A percentile compares a stretch with the other conserved stretches of the same genome.
Evolutionary conservation across 192 early-diverging fungal genomes (phyloP).

Genomic region (Paraglomus occultum): DNA sequence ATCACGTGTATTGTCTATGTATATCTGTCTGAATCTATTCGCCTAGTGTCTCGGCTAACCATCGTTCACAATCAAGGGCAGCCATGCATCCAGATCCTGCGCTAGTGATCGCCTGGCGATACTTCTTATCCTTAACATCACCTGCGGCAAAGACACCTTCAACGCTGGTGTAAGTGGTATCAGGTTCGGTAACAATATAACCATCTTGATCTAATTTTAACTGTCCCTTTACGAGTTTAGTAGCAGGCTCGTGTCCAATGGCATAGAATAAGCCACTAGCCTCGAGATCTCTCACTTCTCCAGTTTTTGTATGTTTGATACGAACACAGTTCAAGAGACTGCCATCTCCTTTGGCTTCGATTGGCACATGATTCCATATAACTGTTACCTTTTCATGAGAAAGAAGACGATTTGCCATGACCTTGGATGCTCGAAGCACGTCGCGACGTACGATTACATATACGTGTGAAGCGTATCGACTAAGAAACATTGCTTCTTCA

Average conservation of each 20-base stretch:
- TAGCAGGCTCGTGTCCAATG: slow-evolving; percentile 95
- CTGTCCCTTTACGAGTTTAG: slow-evolving; percentile 68
- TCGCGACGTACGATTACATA: slow-evolving; percentile 94
- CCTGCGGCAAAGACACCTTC: slow-evolving; percentile 96
- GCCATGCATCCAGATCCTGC: slow-evolving; percentile 98
- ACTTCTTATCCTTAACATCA: slow-evolving; percentile 95
- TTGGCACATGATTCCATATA: slow-evolving; percentile 85
- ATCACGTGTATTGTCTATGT: no score
- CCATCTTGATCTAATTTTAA: slow-evolving; percentile 82
- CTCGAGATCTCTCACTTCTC: slow-evolving; percentile 60
- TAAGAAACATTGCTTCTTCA: slow-evolving; percentile 96
- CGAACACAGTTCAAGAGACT: slow-evolving; percentile 69
- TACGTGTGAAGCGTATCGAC: slow-evolving; percentile 95
- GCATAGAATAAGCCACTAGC: slow-evolving; percentile 97
- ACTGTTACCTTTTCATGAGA: slow-evolving; percentile 91
- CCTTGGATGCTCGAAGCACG: slow-evolving; percentile 93
- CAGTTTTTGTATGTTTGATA: slow-evolving; percentile 75
- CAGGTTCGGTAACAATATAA: slow-evolving; percentile 83
- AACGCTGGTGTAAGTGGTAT: slow-evolving; percentile 80
- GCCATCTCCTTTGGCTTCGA: slow-evolving; percentile 86
- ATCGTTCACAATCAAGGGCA: slow-evolving; percentile 95
- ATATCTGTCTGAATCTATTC: no score
- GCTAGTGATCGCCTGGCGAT: slow-evolving; percentile 97
- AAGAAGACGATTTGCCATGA: slow-evolving; percentile 88
- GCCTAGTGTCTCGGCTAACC: slow-evolving; percentile 63